Evolutionary conservation across 176 grass and related monocot species (phyloP).

Genomic region (Secale cereale): DNA sequence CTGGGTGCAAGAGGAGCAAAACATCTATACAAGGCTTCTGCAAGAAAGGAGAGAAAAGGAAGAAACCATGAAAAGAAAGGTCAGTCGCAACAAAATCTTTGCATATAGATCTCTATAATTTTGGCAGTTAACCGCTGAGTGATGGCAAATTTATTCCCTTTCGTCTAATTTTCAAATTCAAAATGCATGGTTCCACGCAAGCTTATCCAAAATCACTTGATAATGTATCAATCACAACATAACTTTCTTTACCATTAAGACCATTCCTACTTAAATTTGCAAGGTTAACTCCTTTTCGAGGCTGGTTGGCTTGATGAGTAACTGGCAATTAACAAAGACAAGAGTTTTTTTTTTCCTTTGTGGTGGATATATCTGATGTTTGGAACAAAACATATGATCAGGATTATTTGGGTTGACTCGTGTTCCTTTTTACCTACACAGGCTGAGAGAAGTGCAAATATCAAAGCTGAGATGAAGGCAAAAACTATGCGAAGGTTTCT

Average conservation of each 20-base stretch:
- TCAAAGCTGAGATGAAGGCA: constrained; percentile 84
- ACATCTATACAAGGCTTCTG: constrained; percentile 65
- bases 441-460: constrained; percentile 59
- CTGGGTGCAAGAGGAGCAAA: constrained; percentile 69
- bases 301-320: neutral
- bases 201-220: neutral
- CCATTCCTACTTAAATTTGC: neutral
- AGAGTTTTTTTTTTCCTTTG: neutral
- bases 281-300: neutral
- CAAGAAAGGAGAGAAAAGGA: constrained; percentile 69
- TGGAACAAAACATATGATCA: neutral
- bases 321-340: neutral
- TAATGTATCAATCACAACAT: neutral
- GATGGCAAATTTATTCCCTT: neutral
- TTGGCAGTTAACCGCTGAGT: too few relatives aligned
- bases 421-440: constrained; percentile 32
- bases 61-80: constrained; percentile 54
- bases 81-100: constrained; percentile 23
- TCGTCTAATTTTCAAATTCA: neutral
- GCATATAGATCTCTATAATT: neutral
- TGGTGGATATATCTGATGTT: neutral
- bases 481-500: constrained; percentile 82
- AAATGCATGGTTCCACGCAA: neutral
- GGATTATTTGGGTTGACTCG: constrained; percentile 7
- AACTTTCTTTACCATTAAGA: constrained; percentile 6